Evolutionary conservation across 768 basidiomycete species (phyloP).

Genomic region (Fibroporia radiculosa): DNA sequence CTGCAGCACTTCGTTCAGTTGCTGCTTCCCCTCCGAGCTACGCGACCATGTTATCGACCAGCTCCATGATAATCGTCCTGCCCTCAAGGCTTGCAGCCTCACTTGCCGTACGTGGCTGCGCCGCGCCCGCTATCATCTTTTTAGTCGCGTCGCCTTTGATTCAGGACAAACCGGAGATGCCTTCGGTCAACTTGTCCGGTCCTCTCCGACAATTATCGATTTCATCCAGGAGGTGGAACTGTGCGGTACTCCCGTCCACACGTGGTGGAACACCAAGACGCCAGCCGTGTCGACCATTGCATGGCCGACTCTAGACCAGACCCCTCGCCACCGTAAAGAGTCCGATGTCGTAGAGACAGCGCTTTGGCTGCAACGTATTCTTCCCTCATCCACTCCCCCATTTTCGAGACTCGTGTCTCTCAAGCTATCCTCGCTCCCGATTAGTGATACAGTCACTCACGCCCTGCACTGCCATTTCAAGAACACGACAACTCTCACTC

Average conservation of each 20-base stretch:
- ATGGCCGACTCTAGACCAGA: constrained; percentile 14
- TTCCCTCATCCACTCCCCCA: not conserved
- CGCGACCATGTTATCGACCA: constrained; percentile 21
- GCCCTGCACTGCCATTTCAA: constrained; percentile 7
- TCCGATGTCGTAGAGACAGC: constrained; percentile 1
- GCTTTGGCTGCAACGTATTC: constrained; percentile 5
- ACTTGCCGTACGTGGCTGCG: constrained; percentile 22
- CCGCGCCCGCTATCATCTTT: constrained; percentile 19
- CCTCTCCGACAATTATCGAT: constrained; percentile 5
- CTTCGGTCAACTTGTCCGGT: constrained; percentile 7
- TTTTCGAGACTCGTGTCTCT: constrained; percentile 7
- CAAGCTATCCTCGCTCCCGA: constrained; percentile 5
- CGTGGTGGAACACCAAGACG: constrained; percentile 3
- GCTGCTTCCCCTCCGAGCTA: constrained; percentile 24
- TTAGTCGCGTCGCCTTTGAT: constrained; percentile 11
- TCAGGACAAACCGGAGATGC: constrained; percentile 6
- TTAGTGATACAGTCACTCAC: constrained; percentile 4
- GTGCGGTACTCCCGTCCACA: constrained; percentile 1
- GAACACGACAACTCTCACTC: constrained; percentile 1
- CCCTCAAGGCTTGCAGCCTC: constrained; percentile 15
- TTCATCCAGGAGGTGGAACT: constrained; percentile 13
- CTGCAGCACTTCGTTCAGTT: not conserved
- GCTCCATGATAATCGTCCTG: constrained; percentile 14
- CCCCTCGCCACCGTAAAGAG: not conserved
- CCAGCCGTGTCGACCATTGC: not conserved